These are phyloP conservation scores for Suillus fuscotomentosus DNA, from an alignment of 768 basidiomycete species.

Conservation along the genomic window DNA sequence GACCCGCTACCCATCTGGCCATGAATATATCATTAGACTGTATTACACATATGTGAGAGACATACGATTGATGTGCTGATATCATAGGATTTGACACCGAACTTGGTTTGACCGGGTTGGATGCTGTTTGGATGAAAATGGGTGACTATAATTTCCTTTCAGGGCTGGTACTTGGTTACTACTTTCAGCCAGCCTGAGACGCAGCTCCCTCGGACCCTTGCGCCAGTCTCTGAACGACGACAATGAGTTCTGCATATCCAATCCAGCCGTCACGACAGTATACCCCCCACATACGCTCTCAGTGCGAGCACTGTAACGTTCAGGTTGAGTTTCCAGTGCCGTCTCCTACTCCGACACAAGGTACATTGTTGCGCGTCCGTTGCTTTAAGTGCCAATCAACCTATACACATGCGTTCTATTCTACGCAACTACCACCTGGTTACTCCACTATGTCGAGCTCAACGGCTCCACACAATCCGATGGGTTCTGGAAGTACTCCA, in stretches of 20 bases:
- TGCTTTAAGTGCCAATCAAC: slow-evolving; percentile 68
- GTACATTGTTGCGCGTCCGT: slow-evolving; percentile 60
- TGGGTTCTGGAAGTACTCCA: slow-evolving; percentile 19
- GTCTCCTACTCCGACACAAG: slow-evolving; percentile 49
- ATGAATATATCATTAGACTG: background rate
- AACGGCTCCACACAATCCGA: slow-evolving; percentile 1
- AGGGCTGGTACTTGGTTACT: background rate
- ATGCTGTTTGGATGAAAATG: background rate
- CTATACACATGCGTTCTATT: slow-evolving; percentile 66
- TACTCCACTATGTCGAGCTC: slow-evolving; percentile 13
- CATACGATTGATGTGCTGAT: background rate
- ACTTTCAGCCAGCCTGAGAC: background rate
- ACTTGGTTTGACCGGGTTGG: background rate
- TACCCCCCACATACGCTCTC: slow-evolving; percentile 64
- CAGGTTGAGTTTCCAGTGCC: slow-evolving; percentile 72
- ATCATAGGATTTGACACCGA: background rate
- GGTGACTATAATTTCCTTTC: background rate
- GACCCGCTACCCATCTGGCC: background rate
- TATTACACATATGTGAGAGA: background rate
- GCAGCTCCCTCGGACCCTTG: background rate
- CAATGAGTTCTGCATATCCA: slow-evolving; percentile 47
- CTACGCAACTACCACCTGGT: slow-evolving; percentile 49
- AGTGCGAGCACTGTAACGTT: slow-evolving; percentile 54
- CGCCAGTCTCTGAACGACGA: slow-evolving; percentile 16
- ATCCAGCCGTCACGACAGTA: slow-evolving; percentile 63